Percentiles rank a stretch among this genome's conserved stretches.
phyloP scores from a whole-genome alignment of 1,284 basidiomycete genomes.

The Heterobasidion annosum region DNA sequence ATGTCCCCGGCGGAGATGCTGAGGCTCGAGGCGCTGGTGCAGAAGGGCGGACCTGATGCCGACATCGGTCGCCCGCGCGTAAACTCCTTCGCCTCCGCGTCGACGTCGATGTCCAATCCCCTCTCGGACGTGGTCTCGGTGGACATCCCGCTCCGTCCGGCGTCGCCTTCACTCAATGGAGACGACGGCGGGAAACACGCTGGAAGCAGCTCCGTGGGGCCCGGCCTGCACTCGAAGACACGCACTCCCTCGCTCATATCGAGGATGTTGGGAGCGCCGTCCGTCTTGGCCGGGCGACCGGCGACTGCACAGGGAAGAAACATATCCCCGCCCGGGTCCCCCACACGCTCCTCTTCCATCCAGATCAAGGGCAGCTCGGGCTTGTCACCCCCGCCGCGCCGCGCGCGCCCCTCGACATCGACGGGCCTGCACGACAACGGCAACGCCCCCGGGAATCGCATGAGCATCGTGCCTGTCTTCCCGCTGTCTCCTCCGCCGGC shows the following conservation, averaged over 20 bases:
- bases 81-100: conserved; percentile 6
- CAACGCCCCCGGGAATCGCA: conserved; percentile 16
- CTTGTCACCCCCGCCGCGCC: conserved; percentile 12
- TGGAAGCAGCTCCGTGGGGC: not conserved
- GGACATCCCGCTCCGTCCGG: conserved; percentile 1
- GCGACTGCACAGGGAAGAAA: conserved; percentile 20
- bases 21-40: conserved; percentile 38
- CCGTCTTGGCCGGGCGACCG: conserved; percentile 12
- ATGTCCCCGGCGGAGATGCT: conserved; percentile 59
- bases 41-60: conserved; percentile 24
- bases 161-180: not conserved
- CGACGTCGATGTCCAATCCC: conserved; percentile 5
- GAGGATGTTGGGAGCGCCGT: not conserved
- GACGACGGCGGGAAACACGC: not conserved
- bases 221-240: not conserved
- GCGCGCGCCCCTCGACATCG: conserved; percentile 10
- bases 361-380: conserved; percentile 4
- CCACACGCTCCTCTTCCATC: not conserved
- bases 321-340: conserved; percentile 12
- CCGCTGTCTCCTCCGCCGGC: conserved; percentile 26
- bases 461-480: conserved; percentile 21
- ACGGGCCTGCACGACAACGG: not conserved
- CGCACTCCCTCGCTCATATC: not conserved
- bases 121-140: conserved; percentile 5
- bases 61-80: conserved; percentile 12